phyloP scores from a whole-genome alignment of 164 flowering plant species.

The Berberis vulgaris region DNA sequence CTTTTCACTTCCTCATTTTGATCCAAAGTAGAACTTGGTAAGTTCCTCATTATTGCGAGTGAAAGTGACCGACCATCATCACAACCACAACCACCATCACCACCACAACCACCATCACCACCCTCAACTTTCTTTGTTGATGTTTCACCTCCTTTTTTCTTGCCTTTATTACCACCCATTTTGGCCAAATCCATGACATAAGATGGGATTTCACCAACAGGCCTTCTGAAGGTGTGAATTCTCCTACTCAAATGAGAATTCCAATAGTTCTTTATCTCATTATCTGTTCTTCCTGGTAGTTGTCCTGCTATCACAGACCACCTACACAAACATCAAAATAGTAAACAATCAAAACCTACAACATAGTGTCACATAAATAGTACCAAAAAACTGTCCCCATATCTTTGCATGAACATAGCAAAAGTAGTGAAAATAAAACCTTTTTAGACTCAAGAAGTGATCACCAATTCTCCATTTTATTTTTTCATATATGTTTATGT shows the following conservation, averaged over 20 bases:
- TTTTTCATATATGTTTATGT: neutral
- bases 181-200: slow-evolving; percentile 14
- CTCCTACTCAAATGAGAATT: slow-evolving; percentile 74
- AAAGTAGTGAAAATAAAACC: too few relatives aligned
- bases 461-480: neutral
- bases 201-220: neutral
- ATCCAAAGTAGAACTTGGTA: neutral
- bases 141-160: slow-evolving; percentile 24
- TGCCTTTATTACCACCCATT: slow-evolving; percentile 10
- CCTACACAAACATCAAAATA: slow-evolving; percentile 23
- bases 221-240: slow-evolving; percentile 40
- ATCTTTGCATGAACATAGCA: too few relatives aligned
- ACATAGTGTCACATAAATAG: neutral
- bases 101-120: neutral
- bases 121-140: slow-evolving; percentile 24
- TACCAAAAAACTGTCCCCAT: neutral
- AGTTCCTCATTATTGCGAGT: neutral
- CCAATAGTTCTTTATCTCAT: slow-evolving; percentile 90
- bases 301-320: slow-evolving; percentile 82
- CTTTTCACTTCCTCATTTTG: neutral
- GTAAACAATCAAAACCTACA: neutral
- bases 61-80: slow-evolving; percentile 1
- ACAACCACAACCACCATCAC: neutral
- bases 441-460: neutral
- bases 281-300: slow-evolving; percentile 85